A percentile compares a stretch with the other conserved stretches of the same genome.
phyloP scores from a whole-genome alignment of 192 early-diverging fungal species.

The Chytriomyces sp. region DNA sequence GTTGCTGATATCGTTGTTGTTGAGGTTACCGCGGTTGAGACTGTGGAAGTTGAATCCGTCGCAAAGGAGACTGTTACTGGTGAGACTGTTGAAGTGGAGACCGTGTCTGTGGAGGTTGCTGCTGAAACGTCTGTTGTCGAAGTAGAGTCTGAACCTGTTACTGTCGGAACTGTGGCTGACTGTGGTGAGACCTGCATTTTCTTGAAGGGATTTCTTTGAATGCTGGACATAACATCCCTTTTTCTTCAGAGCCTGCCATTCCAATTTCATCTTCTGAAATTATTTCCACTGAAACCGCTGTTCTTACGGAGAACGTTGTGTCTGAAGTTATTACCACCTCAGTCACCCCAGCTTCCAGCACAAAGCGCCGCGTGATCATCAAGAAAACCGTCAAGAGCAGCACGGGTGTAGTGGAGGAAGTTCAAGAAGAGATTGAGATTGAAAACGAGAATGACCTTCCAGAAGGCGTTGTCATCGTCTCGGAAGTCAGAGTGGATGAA shows the following conservation, averaged over 20 bases:
- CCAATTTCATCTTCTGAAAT: no score
- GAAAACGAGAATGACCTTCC: not conserved
- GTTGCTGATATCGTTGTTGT: constrained; percentile 1
- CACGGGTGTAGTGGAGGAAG: not conserved
- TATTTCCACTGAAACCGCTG: not conserved
- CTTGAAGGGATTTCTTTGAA: no score
- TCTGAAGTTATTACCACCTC: not conserved
- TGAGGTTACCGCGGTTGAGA: not conserved
- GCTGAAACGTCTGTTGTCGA: not conserved
- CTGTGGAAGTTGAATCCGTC: not conserved
- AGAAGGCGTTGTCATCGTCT: not conserved
- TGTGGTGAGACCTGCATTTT: no score
- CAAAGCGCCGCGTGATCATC: no score
- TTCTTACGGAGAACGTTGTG: not conserved
- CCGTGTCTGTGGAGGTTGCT: not conserved
- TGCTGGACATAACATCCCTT: no score
- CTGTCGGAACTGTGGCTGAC: no score
- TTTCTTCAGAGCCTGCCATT: not conserved
- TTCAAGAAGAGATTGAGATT: not conserved
- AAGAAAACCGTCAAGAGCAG: no score
- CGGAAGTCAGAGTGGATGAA: not conserved
- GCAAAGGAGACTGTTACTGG: constrained; percentile 2
- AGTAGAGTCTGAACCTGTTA: not conserved
- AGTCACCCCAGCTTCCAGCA: not conserved
- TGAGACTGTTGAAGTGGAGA: not conserved